Percentiles rank a stretch among this genome's conserved stretches.
These are phyloP conservation scores for Rubia tinctorum DNA, from an alignment of 305 asterid species.

Conservation along the genomic window DNA sequence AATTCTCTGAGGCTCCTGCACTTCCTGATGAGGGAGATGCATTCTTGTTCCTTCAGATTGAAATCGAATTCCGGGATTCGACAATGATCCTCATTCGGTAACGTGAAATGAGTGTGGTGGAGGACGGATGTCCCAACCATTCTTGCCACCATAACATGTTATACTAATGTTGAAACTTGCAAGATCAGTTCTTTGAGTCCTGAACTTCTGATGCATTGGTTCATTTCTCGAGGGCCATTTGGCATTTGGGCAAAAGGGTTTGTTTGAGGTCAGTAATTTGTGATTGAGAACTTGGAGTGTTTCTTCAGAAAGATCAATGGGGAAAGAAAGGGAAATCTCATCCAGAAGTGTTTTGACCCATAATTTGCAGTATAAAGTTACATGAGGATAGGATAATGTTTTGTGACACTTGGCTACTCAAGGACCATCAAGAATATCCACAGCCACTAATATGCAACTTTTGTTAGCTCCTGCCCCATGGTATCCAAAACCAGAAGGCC, in stretches of 20 bases:
- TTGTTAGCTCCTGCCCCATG: background rate
- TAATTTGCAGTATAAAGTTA: conserved; percentile 18
- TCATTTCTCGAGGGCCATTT: background rate
- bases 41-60: conserved; percentile 55
- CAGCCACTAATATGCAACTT: conserved; percentile 25
- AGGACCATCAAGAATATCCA: conserved; percentile 17
- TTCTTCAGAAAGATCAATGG: conserved; percentile 15
- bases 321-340: conserved; percentile 2
- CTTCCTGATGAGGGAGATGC: conserved; percentile 48
- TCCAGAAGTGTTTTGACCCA: background rate
- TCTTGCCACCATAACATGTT: conserved; percentile 30
- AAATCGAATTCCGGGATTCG: conserved; percentile 36
- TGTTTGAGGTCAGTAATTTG: background rate
- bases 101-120: conserved; percentile 40
- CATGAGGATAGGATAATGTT: conserved; percentile 60
- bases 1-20: conserved; percentile 50
- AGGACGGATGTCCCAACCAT: conserved; percentile 70
- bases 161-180: background rate
- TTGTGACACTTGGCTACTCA: conserved; percentile 33
- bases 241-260: background rate
- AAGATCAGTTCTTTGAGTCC: background rate
- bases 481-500: background rate
- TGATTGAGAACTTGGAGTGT: conserved; percentile 9
- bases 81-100: conserved; percentile 29
- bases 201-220: background rate